Evolutionary conservation across 2,329 filamentous ascomycete species (phyloP), one percentile per base, ranked within the genome.

Genomic region (Pseudocercospora cruenta): DNA sequence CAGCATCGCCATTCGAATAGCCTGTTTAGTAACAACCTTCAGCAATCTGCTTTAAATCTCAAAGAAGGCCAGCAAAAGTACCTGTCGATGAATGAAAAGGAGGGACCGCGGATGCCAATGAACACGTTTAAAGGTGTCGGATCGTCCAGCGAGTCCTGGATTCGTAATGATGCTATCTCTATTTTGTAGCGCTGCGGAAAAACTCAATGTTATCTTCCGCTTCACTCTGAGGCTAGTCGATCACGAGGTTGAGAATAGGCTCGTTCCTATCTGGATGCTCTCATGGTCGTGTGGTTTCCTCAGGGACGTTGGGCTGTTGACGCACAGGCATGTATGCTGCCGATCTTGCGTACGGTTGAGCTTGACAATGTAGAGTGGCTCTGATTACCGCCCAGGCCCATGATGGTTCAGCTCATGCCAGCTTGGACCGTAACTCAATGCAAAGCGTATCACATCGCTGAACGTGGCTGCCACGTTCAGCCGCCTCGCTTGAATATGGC

Each of bases 401-500:
- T 19, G 39, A 16, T 9, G 6, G 7, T 19, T 43, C 16, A 3
- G 1, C 16, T 14, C 39, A 6, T 43, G 16, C 39, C 39, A 43
- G 16, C 39, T n/a, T n/a, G 16, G 39, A 43, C 16, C 21, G 9
- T 51, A 26, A 33, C 53, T 12, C 4, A 57, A 12, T 19, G 53
- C 22, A 33, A 19, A 26, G 26, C 26, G 14, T 57, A 28, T 28
- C n/a, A 26, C 28, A 19, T 19, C 19, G 33, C n/a, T 39, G 12
- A 43, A 58, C n/a, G 33, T 43, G 31, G 19, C 31, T 14, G 31
- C 31, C 55, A 19, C 9, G n/a, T 39, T 76, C 74, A 75, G 5
- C 74, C 75, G 10, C 73, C 75, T 21, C 74, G 72, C 71, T 87
- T 87, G 75, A 98, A 86, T 77, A 98, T 94, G 79, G 93, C 91